Base-by-base conservation (phyloP, 306 rosid species). In the Albizia julibrissin region DNA sequence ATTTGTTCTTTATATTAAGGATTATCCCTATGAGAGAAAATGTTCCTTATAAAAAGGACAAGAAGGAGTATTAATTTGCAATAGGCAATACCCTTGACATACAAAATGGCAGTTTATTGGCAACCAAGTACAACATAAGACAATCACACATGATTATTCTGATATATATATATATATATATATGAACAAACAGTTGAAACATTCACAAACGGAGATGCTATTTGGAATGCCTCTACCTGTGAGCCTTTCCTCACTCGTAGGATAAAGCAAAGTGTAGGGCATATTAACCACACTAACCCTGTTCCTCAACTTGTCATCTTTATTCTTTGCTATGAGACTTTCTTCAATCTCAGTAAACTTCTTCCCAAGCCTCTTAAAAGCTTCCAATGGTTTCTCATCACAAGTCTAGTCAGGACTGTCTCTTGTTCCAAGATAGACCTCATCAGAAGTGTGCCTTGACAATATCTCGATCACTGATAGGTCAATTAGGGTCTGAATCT, bases 211-310 rank as follows among this genome's bases (percentile, higher is more conserved):
- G 34, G 95, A 92, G 82, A 94, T 87, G 34, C 98, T 94, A 49
- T 91, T 94, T 54, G 97, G 98, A 77, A 92, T 90, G 40, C 98
- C 98, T 78, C 84, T 87, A 18, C 87, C 88, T 2, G 97, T 91
- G 3, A 94, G 85, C 10, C 98, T 97, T 52, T 84, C 85, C 0
- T 79, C 76, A 34, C 98, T 91, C 0, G 87, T 67, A 59, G 92
- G 98, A 85, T 80, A 62, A 14, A 94, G 94, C 83, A 92, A 66
- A 58, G 93, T 91, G 69, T 94, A 94, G 0, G 97, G 97, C 70
- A 91, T 44, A 12, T 91, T 79, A 15, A 83, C 84, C 0, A 92
- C 97, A 3, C 98, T 95, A 29, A 1, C 1, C 8, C 98, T 75
- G 66, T 91, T 91, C 44, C 80, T 70, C 61, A 84, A 43, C 6